phyloP scores from a whole-genome alignment of 768 basidiomycete species.

The Lactarius hatsudake region DNA sequence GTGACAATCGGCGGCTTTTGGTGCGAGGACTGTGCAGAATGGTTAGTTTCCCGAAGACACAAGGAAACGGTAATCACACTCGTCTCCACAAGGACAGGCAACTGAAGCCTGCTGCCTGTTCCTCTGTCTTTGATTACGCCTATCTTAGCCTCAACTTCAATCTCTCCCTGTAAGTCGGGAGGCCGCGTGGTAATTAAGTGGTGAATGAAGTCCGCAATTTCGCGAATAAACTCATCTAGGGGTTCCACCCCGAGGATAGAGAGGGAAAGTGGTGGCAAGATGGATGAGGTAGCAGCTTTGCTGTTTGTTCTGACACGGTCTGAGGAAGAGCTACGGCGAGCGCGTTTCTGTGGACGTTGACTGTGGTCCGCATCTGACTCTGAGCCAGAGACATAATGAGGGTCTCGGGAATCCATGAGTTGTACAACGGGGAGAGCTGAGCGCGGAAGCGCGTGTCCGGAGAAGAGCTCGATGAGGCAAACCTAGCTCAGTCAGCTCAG shows the following conservation, averaged over 20 bases:
- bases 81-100: slow-evolving; percentile 81
- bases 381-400: slow-evolving; percentile 30
- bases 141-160: slow-evolving; percentile 92
- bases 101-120: slow-evolving; percentile 52
- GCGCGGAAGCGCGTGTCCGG: slow-evolving; percentile 6
- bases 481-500: not conserved
- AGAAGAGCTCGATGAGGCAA: not conserved
- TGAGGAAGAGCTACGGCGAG: slow-evolving; percentile 37
- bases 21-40: slow-evolving; percentile 55
- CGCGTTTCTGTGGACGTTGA: slow-evolving; percentile 39
- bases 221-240: slow-evolving; percentile 88
- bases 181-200: slow-evolving; percentile 61
- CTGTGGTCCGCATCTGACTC: slow-evolving; percentile 30
- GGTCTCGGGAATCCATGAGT: slow-evolving; percentile 31
- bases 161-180: slow-evolving; percentile 45
- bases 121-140: slow-evolving; percentile 64
- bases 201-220: slow-evolving; percentile 86
- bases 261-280: slow-evolving; percentile 63
- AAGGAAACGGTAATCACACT: slow-evolving; percentile 43
- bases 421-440: not conserved
- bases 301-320: slow-evolving; percentile 32
- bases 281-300: slow-evolving; percentile 30
- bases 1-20: slow-evolving; percentile 58
- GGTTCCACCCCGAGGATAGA: slow-evolving; percentile 89
- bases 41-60: slow-evolving; percentile 12